Evolutionary conservation across 768 basidiomycete genomes (phyloP), one percentile per base, ranked within the genome.

Genomic region (Russula olivacea): DNA sequence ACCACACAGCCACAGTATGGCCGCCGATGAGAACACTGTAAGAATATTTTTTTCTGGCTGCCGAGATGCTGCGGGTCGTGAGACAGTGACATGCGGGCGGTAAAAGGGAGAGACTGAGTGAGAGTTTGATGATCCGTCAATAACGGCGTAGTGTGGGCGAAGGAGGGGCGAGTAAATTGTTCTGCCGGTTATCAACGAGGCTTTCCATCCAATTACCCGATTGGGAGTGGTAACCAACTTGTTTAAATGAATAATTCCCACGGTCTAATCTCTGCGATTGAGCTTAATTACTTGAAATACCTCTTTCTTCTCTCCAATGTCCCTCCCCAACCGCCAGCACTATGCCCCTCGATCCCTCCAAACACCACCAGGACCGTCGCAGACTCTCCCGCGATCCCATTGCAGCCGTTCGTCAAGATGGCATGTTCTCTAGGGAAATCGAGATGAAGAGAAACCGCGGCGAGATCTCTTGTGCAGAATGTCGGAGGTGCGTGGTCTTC

Each of bases 401-500:
- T 36, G 82, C 82, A 4, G 80, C 83, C 38, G 78, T 76, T 68
- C 69, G 76, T 61, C 79, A 80, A 69, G 82, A 83, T 68, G 77
- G 76, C 28, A 76, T 73, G 59, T 82, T 86, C 70, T 78, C 82
- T 38, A 76, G 86, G 59, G 88, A 89, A 71, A 79, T 89, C 36
- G 88, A 89, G 70, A 76, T 84, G 71, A 90, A 88, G 75, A 83
- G 88, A 68, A 88, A 79, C 71, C 78, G 83, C 72, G 88, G 88
- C 30, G 77, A 89, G 80, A 85, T 89, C 72, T 86, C 84, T 72
- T 89, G 87, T 75, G 87, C 87, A 69, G 88, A 89, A 74, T 90
- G 88, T 79, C 83, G 88, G 65, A 81, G 80, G 80, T 84, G 81
- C 81, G 86, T 83, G 77, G 72, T 67, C 73, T 70, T 63, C 60